phyloP scores from a whole-genome alignment of 208 protist genomes.

The Acanthamoeba healyi region DNA sequence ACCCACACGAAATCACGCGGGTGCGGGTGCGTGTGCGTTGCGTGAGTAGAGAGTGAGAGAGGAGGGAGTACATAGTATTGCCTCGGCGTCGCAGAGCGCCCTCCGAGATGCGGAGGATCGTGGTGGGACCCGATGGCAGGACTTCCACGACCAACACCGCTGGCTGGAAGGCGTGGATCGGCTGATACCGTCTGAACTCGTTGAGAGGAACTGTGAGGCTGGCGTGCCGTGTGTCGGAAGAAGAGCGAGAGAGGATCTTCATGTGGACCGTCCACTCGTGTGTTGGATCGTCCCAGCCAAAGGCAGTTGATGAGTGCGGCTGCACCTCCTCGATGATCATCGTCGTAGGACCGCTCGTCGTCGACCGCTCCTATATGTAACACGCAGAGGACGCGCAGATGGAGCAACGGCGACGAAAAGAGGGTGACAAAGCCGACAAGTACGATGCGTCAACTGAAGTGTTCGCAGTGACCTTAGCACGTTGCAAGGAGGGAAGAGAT shows the following conservation, averaged over 20 bases:
- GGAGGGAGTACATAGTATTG: neutral
- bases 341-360: neutral
- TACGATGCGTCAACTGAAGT: neutral
- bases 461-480: no score
- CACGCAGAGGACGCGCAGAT: neutral
- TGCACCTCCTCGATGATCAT: neutral
- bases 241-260: constrained; percentile 7
- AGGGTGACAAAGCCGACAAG: neutral
- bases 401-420: neutral
- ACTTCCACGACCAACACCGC: constrained; percentile 2
- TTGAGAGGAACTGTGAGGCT: neutral
- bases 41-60: neutral
- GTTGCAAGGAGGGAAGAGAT: no score
- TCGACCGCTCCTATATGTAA: neutral
- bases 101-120: constrained; percentile 18
- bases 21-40: no score
- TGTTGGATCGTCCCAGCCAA: constrained; percentile 24
- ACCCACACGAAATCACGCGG: no score
- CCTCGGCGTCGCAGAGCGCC: neutral
- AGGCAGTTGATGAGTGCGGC: neutral
- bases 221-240: neutral
- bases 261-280: neutral
- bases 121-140: neutral
- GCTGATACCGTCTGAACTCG: neutral
- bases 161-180: neutral